Evolutionary conservation across 805 yeast species (phyloP).

Genomic region (Debaryomyces tyrocola): DNA sequence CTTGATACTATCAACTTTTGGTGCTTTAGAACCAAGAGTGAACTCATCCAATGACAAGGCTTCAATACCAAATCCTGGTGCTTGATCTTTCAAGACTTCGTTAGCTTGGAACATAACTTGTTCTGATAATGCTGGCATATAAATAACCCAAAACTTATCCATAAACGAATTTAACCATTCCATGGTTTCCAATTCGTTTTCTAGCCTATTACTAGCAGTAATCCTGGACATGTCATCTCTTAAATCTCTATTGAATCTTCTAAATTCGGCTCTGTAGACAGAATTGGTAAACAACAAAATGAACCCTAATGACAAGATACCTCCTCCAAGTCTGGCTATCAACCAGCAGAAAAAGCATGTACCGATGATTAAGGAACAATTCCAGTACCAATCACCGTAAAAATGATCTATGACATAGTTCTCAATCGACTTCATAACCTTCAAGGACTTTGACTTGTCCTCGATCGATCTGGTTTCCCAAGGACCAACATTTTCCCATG

Average conservation of each 20-base stretch:
- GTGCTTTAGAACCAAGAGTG: constrained; percentile 80
- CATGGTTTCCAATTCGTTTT: constrained; percentile 68
- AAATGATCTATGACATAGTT: constrained; percentile 67
- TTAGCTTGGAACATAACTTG: constrained; percentile 72
- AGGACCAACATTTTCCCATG: constrained; percentile 41
- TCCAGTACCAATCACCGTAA: constrained; percentile 72
- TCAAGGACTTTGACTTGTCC: constrained; percentile 27
- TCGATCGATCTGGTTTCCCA: constrained; percentile 26
- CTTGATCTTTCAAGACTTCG: constrained; percentile 63
- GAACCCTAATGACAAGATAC: constrained; percentile 60
- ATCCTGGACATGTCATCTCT: constrained; percentile 75
- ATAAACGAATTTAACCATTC: constrained; percentile 78
- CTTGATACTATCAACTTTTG: constrained; percentile 67
- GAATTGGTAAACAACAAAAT: constrained; percentile 63
- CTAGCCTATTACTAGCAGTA: constrained; percentile 62
- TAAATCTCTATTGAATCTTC: constrained; percentile 72
- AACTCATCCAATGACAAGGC: constrained; percentile 72
- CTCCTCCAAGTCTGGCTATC: constrained; percentile 61
- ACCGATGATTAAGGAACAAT: constrained; percentile 61
- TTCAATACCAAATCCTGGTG: constrained; percentile 83
- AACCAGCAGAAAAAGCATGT: constrained; percentile 74
- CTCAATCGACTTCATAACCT: constrained; percentile 41
- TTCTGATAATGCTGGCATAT: constrained; percentile 82
- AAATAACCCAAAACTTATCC: constrained; percentile 83
- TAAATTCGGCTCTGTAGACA: constrained; percentile 68